These are phyloP conservation scores for Pyricularia pennisetigena DNA, from an alignment of 2,329 filamentous ascomycete species.

Conservation along the genomic window DNA sequence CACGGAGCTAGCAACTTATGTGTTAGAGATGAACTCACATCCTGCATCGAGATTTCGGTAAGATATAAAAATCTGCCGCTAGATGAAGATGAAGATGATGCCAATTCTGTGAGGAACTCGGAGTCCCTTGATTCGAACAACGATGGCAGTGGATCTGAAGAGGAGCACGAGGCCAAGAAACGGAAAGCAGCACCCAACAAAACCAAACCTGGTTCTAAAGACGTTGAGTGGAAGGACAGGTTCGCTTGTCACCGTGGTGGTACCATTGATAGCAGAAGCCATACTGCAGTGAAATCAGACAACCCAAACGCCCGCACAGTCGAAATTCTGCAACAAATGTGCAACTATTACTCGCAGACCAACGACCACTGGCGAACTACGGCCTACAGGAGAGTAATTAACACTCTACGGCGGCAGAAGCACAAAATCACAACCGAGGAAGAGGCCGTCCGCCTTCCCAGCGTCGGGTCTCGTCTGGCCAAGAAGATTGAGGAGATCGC, in stretches of 20 bases:
- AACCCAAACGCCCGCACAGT: slow-evolving; percentile 73
- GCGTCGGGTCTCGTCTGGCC: slow-evolving; percentile 64
- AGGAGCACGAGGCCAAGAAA: slow-evolving; percentile 17
- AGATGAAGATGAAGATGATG: slow-evolving; percentile 38
- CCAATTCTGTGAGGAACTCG: slow-evolving; percentile 17
- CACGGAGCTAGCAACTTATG: not conserved
- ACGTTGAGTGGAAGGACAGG: slow-evolving; percentile 30
- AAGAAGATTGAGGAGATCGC: slow-evolving; percentile 87
- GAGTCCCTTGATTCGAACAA: slow-evolving; percentile 9
- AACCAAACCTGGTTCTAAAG: slow-evolving; percentile 17
- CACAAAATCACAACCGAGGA: slow-evolving; percentile 55
- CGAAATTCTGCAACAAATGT: slow-evolving; percentile 67
- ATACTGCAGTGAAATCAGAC: slow-evolving; percentile 17
- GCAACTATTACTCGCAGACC: slow-evolving; percentile 63
- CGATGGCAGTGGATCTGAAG: slow-evolving; percentile 13
- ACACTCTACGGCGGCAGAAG: slow-evolving; percentile 58
- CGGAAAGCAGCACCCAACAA: slow-evolving; percentile 5
- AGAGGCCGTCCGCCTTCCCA: slow-evolving; percentile 57
- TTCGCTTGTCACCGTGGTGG: slow-evolving; percentile 47
- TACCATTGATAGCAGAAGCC: slow-evolving; percentile 21
- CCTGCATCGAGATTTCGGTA: slow-evolving; percentile 53
- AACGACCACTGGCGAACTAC: slow-evolving; percentile 67
- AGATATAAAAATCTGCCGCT: slow-evolving; percentile 49
- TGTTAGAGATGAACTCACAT: slow-evolving; percentile 47
- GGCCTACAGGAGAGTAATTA: slow-evolving; percentile 69